Evolutionary conservation across 495 filamentous ascomycete genomes (phyloP).

Genomic region (Penicillium egyptiacum): DNA sequence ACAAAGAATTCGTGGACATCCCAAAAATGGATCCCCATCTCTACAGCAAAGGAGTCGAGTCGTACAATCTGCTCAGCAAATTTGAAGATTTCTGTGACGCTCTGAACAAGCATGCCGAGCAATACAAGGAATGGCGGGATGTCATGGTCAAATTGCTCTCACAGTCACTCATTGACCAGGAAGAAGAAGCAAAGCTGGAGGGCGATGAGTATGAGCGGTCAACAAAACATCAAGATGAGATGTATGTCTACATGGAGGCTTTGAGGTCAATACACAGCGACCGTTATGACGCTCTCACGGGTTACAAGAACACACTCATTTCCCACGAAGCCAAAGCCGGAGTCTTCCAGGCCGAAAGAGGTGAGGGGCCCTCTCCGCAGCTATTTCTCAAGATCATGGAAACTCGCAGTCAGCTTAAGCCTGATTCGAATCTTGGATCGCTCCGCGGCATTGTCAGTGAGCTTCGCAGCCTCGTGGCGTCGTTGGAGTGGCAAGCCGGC

Average conservation of each 20-base stretch:
- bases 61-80: slow-evolving; percentile 54
- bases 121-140: slow-evolving; percentile 72
- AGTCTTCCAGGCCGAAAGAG: slow-evolving; percentile 55
- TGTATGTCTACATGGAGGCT: slow-evolving; percentile 79
- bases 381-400: slow-evolving; percentile 63
- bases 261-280: slow-evolving; percentile 75
- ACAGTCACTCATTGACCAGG: slow-evolving; percentile 78
- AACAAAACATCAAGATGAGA: slow-evolving; percentile 78
- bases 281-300: slow-evolving; percentile 71
- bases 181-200: slow-evolving; percentile 65
- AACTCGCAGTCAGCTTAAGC: slow-evolving; percentile 56
- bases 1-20: slow-evolving; percentile 61
- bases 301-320: slow-evolving; percentile 73
- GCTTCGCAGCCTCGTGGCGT: slow-evolving; percentile 60
- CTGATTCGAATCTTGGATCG: slow-evolving; percentile 57
- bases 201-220: slow-evolving; percentile 89
- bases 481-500: slow-evolving; percentile 61
- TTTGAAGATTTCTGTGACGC: slow-evolving; percentile 53
- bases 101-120: slow-evolving; percentile 67
- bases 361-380: slow-evolving; percentile 69
- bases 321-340: slow-evolving; percentile 69
- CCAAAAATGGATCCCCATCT: slow-evolving; percentile 56
- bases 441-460: slow-evolving; percentile 68
- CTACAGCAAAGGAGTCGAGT: slow-evolving; percentile 61
- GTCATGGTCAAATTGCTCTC: slow-evolving; percentile 67